Evolutionary conservation across 2,329 filamentous ascomycete genomes (phyloP), one percentile per base, ranked within the genome.

Genomic region (Pseudocercospora fijiensis): DNA sequence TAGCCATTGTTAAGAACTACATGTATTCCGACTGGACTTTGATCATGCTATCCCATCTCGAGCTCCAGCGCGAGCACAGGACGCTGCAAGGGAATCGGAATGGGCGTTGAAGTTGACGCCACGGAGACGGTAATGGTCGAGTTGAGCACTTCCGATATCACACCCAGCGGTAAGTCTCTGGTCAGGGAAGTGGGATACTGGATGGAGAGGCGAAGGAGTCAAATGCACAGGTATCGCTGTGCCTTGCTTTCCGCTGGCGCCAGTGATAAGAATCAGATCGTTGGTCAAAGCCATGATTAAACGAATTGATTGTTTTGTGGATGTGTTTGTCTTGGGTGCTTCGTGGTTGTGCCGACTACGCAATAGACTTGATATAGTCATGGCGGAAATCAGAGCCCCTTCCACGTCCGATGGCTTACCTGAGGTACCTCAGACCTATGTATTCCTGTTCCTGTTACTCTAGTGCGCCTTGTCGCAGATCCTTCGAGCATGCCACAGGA

Each of bases 241-340:
- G 64, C 71, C 71, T 68, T 79, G 78, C 57, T 78, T 78, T 52
- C 78, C 77, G 22, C 72, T 72, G 4, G 78, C 76, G 59, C 73
- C 76, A 41, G 76, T 79, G 26, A 80, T 64, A 28, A 78, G 72
- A 27, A 80, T 65, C 37, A 78, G 49, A 47, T 78, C 74, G 22
- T 72, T 73, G 1, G 13, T 16, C 18, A 18, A 49, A 22, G 45
- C 9, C 45, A 24, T 49, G 20, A 8, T 47, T 13, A 24, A 11
- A 47, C 8, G 2, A 4, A 2, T 20, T 47, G 43, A 47, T 47
- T 47, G 18, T 22, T 13, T 24, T 20, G 22, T 47, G 4, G 8
- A 24, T 3, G 18, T 13, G 10, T 24, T 2, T 33, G 16, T 33
- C 5, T 10, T 22, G 43, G 7, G 20, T 24, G 18, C 8, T 47